A percentile compares a stretch with the other conserved stretches of the same genome.
Conservation (phyloP, 352 stramenopile genomes). For the Phytophthora kernoviae region DNA sequence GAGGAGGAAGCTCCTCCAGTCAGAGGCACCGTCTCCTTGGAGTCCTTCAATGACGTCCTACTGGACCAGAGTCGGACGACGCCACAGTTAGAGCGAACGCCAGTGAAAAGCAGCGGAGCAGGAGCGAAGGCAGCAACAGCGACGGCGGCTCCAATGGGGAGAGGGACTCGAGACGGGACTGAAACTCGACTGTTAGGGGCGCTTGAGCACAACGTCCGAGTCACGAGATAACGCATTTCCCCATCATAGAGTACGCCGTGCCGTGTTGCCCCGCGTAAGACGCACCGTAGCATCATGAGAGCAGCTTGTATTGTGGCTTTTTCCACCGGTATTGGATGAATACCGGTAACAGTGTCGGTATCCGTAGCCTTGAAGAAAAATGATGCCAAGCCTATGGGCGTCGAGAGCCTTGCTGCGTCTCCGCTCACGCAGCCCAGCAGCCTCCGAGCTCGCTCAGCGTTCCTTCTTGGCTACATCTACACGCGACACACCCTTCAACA, state of each 20-base stretch:
- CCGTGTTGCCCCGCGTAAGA: too few species aligned
- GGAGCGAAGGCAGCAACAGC: conserved; percentile 10
- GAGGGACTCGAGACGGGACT: conserved; percentile 4
- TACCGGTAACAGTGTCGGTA: too few species aligned
- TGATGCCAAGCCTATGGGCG: conserved; percentile 17
- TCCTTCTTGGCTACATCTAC: background rate
- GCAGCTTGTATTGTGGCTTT: background rate
- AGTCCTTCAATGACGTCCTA: conserved; percentile 27
- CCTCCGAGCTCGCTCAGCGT: background rate
- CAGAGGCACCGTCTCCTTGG: conserved; percentile 44
- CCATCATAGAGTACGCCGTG: background rate
- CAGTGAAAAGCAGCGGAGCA: conserved; percentile 8
- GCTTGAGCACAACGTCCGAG: background rate
- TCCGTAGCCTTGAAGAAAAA: conserved; percentile 5
- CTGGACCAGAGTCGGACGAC: conserved; percentile 41
- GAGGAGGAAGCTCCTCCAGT: conserved; percentile 20
- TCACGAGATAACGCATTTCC: background rate
- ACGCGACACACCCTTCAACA: background rate
- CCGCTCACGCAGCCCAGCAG: background rate
- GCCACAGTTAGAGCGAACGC: conserved; percentile 33
- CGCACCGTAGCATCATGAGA: too few species aligned
- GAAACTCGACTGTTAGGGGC: background rate
- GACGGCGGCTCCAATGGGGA: conserved; percentile 7
- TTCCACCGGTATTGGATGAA: too few species aligned
- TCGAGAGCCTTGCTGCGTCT: conserved; percentile 10